phyloP scores from a whole-genome alignment of 2,329 filamentous ascomycete species.

The Calonectria honghensis region DNA sequence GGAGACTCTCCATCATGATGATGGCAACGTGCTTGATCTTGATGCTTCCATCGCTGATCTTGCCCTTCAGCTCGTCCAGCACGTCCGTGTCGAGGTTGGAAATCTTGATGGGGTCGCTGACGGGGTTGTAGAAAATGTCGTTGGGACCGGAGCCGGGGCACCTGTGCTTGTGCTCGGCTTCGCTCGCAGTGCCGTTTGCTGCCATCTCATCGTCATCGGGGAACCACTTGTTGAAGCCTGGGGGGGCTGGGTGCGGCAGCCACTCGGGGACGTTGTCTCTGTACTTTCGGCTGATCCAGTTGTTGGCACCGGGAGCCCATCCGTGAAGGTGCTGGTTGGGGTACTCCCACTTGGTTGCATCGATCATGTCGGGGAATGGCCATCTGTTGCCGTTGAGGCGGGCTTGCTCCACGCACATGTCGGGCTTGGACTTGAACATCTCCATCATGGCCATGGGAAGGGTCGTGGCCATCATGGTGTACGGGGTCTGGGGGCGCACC shows the following conservation, averaged over 20 bases:
- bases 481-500: slow-evolving; percentile 56
- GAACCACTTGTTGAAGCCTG: slow-evolving; percentile 57
- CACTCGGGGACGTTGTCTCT: slow-evolving; percentile 53
- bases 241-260: slow-evolving; percentile 53
- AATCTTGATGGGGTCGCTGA: slow-evolving; percentile 64
- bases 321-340: slow-evolving; percentile 53
- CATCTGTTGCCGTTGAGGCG: slow-evolving; percentile 49
- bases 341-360: slow-evolving; percentile 52
- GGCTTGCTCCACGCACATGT: slow-evolving; percentile 50
- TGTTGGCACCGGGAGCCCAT: slow-evolving; percentile 57
- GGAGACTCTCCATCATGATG: slow-evolving; percentile 66
- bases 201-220: slow-evolving; percentile 9
- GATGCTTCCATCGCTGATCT: slow-evolving; percentile 53
- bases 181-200: not conserved
- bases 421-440: slow-evolving; percentile 49
- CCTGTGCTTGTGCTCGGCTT: slow-evolving; percentile 2
- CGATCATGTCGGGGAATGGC: slow-evolving; percentile 57
- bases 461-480: slow-evolving; percentile 58
- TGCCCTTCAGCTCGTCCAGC: slow-evolving; percentile 52
- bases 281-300: slow-evolving; percentile 51
- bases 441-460: slow-evolving; percentile 57
- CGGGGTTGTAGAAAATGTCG: slow-evolving; percentile 61
- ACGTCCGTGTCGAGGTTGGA: slow-evolving; percentile 61
- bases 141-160: slow-evolving; percentile 10
- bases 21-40: slow-evolving; percentile 68